Base-by-base conservation (phyloP, 768 basidiomycete species). In the Neoboletus subvelutipes region DNA sequence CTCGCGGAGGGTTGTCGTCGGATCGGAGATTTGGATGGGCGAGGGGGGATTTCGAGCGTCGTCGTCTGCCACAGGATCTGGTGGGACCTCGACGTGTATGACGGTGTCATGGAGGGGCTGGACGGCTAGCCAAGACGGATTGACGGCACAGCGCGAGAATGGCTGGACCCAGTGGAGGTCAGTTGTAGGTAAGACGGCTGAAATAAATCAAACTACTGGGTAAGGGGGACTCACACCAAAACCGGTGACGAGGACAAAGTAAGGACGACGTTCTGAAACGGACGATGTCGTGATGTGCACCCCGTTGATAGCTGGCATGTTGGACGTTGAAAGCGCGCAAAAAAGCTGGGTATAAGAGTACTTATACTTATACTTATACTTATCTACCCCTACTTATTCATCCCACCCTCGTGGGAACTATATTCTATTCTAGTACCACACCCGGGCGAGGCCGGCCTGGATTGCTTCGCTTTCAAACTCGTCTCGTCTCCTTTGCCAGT, bases 71-170 rank as follows among this genome's bases (percentile, higher is more conserved):
- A 55, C 58, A 34, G 71, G 60, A 29, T 66, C 68, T 31, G 64
- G 57, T 26, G 72, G 63, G 10, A 72, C 63, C 60, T 82, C 77
- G 28, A 77, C 71, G 26, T 67, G 71, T 10, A 87, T 71, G 55
- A 81, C 62, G 41, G 75, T 72, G 67, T 88, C 82, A 63, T 87
- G 83, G 22, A 90, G 75, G 11, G 83, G 77, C 58, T 80, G 74
- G 12, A 85, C 86, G 34, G 87, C 86, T 8, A 85, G 76, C 87
- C 88, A 89, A 22, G 87, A 88, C 2, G 88, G 87, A 64, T 89
- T 89, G 54, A 77, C 77, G 50, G 73, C 64, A 62, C 80, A 81
- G 20, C 81, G 78, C 50, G 76, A 70, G 68, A 84, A 85, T 28
- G 86, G 84, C 83, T 85, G 64, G 59, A 49, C 58, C 65, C 60